Evolutionary conservation across 306 rosid species (phyloP).

Genomic region (Sesbania bispinosa): DNA sequence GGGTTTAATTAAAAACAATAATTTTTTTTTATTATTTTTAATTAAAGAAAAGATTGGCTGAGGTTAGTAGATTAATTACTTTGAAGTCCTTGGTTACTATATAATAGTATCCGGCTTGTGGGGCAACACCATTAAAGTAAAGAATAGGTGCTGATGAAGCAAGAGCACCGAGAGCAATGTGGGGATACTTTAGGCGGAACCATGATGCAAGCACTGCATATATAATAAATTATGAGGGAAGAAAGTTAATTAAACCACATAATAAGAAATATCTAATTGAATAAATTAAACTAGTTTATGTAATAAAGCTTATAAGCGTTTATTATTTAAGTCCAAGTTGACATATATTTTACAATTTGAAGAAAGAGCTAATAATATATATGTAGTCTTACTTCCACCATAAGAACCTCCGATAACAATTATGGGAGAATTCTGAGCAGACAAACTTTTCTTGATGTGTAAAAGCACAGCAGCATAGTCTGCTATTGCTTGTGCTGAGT

Average conservation of each 20-base stretch:
- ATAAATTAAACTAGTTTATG: not conserved
- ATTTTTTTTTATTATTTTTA: not conserved
- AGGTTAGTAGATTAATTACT: constrained; percentile 29
- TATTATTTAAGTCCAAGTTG: not conserved
- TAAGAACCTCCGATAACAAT: constrained; percentile 61
- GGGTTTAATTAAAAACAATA: not conserved
- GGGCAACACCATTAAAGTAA: constrained; percentile 42
- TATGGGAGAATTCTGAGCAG: constrained; percentile 40
- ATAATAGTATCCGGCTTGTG: constrained; percentile 40
- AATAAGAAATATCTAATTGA: not conserved
- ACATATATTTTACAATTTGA: not conserved
- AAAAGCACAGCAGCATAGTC: constrained; percentile 55
- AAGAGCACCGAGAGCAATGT: constrained; percentile 50
- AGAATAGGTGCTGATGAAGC: constrained; percentile 69
- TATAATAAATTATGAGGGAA: not conserved
- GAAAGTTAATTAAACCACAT: not conserved
- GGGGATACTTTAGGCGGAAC: constrained; percentile 66
- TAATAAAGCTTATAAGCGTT: not conserved
- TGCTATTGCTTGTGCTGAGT: constrained; percentile 60
- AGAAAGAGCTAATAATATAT: not conserved
- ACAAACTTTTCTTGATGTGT: constrained; percentile 33
- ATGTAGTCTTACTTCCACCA: constrained; percentile 52
- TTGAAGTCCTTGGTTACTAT: constrained; percentile 40
- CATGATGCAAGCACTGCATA: constrained; percentile 59
- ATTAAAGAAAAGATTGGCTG: not conserved